Conservation (phyloP, 345 rosid species). For the Hibiscus trionum region DNA sequence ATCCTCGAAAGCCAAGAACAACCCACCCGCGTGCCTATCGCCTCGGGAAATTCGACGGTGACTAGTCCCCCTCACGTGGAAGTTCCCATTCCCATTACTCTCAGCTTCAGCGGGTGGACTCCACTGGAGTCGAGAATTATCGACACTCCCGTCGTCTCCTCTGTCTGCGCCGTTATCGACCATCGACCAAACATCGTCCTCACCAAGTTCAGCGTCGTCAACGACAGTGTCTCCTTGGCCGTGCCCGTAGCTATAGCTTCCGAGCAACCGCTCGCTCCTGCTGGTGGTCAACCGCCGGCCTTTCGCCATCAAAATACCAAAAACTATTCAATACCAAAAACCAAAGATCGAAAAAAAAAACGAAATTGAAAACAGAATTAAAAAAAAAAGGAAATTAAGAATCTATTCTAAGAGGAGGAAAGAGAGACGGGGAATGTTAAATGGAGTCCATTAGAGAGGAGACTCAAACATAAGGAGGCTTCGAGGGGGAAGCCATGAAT, state of each 20-base stretch:
- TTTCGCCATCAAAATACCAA: neutral
- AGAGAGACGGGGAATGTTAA: neutral
- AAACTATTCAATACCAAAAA: neutral
- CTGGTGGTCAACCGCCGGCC: neutral
- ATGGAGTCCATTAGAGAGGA: slow-evolving; percentile 21
- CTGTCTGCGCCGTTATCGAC: neutral
- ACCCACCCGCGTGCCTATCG: slow-evolving; percentile 44
- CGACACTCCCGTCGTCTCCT: neutral
- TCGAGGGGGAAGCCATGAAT: slow-evolving; percentile 12
- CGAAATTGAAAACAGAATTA: neutral
- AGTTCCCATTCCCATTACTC: neutral
- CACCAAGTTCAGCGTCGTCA: neutral
- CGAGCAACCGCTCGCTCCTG: neutral
- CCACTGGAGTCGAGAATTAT: neutral
- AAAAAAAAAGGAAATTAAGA: neutral
- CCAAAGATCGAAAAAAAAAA: neutral
- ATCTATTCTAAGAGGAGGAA: neutral
- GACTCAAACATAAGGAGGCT: slow-evolving; percentile 16
- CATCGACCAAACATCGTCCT: neutral
- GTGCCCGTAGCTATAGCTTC: neutral
- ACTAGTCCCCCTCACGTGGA: neutral
- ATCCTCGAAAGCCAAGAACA: slow-evolving; percentile 65
- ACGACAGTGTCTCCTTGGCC: neutral
- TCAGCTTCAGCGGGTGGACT: neutral
- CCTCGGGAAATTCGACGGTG: slow-evolving; percentile 13